Evolutionary conservation across 176 grass and related monocot genomes (phyloP), one percentile per base, ranked within the genome.

Genomic region (Guadua angustifolia): DNA sequence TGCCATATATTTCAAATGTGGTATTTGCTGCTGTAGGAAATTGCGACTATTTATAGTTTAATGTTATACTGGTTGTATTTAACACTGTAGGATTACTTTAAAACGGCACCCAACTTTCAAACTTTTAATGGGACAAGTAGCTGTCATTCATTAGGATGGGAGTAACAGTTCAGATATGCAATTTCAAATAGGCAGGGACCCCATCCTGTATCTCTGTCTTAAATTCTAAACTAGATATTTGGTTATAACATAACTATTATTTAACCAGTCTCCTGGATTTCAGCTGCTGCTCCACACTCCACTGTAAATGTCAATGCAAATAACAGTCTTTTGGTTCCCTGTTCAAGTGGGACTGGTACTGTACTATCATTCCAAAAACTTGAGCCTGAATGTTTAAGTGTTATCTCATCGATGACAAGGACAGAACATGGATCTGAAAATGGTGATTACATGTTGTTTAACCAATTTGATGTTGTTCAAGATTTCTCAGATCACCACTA

Each of bases 401-500:
- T 60, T 32, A 70, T 74, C 4, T 80, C 71, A 75, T 60, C 58
- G 9, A 61, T 16, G 43, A 6, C 73, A 69, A 55, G 33, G 38
- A 35, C 72, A 73, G 88, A 74, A 61, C 71, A 79, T 79, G 91
- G 66, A 85, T 88, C 65, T 74, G 73, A 66, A 42, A 52, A 5
- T 72, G 62, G 53, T 74, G 61, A 86, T 35, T 42, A 86, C 56
- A 82, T 64, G 64, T 60, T 17, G 50, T 94, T 91, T 82, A 78
- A 69, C 22, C 89, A 91, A 81, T 94, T 94, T 65, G 92, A 94
- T 74, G 84, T 86, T 78, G 83, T 91, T 81, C 79, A 83, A 69
- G 80, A 94, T 89, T 86, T 78, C 75, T 94, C 89, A 7, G 92
- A 91, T 88, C 92, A 94, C 53, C 69, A 94, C 81, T 94, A 86